Conservation (phyloP, 495 filamentous ascomycete genomes). For the Penicillium goetzii region DNA sequence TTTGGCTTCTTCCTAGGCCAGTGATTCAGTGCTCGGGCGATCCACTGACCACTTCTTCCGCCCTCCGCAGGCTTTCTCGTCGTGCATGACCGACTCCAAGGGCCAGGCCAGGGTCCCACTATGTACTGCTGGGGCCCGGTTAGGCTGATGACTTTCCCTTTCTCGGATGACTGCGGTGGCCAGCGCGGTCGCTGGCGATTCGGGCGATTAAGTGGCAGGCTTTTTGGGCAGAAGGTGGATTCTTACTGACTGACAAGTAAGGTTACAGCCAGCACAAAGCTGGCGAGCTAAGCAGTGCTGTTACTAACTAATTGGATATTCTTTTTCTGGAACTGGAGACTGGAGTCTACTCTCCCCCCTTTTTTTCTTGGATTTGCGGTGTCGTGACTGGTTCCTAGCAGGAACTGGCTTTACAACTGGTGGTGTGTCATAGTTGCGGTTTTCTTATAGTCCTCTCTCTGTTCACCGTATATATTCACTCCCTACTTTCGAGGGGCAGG, state of each 20-base stretch:
- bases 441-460: conserved; percentile 21
- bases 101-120: conserved; percentile 5
- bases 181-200: background rate
- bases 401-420: conserved; percentile 12
- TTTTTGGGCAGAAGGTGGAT: conserved; percentile 23
- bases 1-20: background rate
- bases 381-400: conserved; percentile 24
- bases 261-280: background rate
- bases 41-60: background rate
- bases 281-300: background rate
- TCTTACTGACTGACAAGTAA: background rate
- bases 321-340: conserved; percentile 8
- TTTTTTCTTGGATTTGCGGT: background rate
- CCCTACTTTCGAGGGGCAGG: conserved; percentile 36
- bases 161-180: conserved; percentile 25
- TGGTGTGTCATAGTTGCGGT: conserved; percentile 28
- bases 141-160: conserved; percentile 21
- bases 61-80: background rate
- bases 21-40: background rate
- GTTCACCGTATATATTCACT: conserved; percentile 32
- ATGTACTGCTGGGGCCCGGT: conserved; percentile 3
- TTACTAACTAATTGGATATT: background rate
- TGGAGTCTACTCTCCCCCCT: background rate
- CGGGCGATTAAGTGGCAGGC: background rate
- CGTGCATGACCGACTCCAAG: background rate